Evolutionary conservation across 1,284 basidiomycete species (phyloP).

Genomic region (Moesziomyces sp.): DNA sequence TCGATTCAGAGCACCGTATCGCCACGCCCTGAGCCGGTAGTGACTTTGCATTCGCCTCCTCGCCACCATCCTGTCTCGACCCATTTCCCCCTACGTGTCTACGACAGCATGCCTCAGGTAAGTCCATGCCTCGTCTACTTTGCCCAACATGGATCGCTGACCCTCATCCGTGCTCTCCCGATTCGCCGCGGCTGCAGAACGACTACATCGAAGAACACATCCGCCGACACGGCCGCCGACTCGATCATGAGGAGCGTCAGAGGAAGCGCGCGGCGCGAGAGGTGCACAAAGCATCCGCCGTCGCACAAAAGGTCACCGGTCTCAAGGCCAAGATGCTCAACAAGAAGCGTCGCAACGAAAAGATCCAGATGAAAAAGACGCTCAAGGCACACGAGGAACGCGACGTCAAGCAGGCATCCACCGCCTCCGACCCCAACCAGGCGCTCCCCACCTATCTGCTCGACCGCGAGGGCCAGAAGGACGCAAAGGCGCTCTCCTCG

Average conservation of each 20-base stretch:
- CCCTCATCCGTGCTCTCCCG: not conserved
- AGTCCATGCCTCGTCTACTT: not conserved
- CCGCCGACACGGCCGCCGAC: constrained; percentile 63
- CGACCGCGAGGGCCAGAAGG: constrained; percentile 95
- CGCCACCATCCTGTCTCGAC: constrained; percentile 4
- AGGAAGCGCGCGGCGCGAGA: constrained; percentile 92
- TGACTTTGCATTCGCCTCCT: too few relatives aligned
- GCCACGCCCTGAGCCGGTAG: too few relatives aligned
- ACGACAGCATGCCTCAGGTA: constrained; percentile 51
- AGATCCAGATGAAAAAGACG: constrained; percentile 98
- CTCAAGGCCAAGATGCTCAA: constrained; percentile 97
- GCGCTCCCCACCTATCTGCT: constrained; percentile 81
- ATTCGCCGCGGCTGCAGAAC: constrained; percentile 60
- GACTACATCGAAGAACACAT: constrained; percentile 70
- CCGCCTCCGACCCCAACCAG: constrained; percentile 61
- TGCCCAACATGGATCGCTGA: not conserved
- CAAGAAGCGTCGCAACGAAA: constrained; percentile 93
- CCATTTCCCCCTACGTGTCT: not conserved
- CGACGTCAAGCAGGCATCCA: constrained; percentile 77
- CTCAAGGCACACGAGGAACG: constrained; percentile 99
- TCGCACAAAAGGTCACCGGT: constrained; percentile 93
- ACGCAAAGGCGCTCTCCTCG: constrained; percentile 95
- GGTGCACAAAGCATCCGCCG: constrained; percentile 85
- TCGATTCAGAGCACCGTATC: too few relatives aligned
- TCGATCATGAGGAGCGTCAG: constrained; percentile 67